Evolutionary conservation across 23 red algal species (phyloP), one percentile per base, ranked within the genome.

Genomic region (Gracilaria vermiculophylla): DNA sequence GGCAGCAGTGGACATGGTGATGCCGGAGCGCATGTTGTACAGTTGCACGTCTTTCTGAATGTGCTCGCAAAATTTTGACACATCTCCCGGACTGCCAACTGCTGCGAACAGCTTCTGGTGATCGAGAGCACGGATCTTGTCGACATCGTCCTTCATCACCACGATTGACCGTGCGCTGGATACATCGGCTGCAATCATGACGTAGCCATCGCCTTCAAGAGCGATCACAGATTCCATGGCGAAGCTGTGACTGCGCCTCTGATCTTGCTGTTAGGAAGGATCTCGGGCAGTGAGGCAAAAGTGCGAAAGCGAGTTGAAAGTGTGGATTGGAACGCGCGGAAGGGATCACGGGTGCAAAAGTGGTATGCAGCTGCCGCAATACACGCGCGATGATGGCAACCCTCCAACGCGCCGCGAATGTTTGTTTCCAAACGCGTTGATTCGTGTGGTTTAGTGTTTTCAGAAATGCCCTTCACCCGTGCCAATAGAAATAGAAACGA

Each of bases 141-240:
- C 96, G 67, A 92, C 55, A 25, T 95, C 91, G 8, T 95, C 92
- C 85, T 98, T 98, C 96, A 98, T 98, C 20, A 98, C 92, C 20
- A 98, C 90, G 47, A 98, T 86, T 21, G 92, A 95, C 51, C 96
- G 88, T 11, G 96, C 92, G 28, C 51, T 78, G 5, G 96, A 72
- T 53, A 94, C 87, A 86, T 98, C 96, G 0, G 96, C 92, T 20
- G 91, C 96, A 27, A 88, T 91, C 37, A 98, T 80, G 13, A 98
- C 92, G 69, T 84, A 98, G 43, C 87, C 96, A 62, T 71, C 69
- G n/a, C 96, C 96, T 56, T 77, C 61, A 33, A 98, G 45, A 44
- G 92, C 92, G 53, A 98, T 95, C 1, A 94, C 65, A 20, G 96
- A 95, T 51, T 98, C 96, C 92, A 98, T 95, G 16, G n/a, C 29